A percentile compares a stretch with the other conserved stretches of the same genome.
These are phyloP conservation scores for Omphalea diandra DNA, from an alignment of 441 rosid genomes.

Conservation along the genomic window DNA sequence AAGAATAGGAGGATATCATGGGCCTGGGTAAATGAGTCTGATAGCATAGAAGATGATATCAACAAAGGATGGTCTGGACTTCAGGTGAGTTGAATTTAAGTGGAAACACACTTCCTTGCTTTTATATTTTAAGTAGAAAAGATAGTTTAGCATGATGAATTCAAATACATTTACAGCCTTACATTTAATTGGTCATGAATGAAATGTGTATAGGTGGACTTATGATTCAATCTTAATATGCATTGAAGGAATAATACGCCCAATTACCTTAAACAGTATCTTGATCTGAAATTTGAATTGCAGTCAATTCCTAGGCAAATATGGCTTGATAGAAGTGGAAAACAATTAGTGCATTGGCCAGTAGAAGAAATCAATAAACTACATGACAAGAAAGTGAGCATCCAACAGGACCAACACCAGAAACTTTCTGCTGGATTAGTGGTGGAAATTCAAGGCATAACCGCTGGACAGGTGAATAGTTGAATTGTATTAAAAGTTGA, in stretches of 20 bases:
- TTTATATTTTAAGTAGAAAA: background rate
- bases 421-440: constrained; percentile 32
- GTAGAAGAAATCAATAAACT: constrained; percentile 46
- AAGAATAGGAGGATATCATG: constrained; percentile 58
- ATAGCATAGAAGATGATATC: constrained; percentile 45
- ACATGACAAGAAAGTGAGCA: constrained; percentile 25
- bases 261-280: too few relatives aligned
- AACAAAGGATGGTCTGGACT: constrained; percentile 76
- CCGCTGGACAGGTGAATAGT: constrained; percentile 41
- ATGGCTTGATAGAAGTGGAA: constrained; percentile 53
- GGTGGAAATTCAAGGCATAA: constrained; percentile 43
- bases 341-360: constrained; percentile 64
- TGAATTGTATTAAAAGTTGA: background rate
- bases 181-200: background rate
- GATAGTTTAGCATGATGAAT: background rate
- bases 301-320: constrained; percentile 61
- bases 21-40: constrained; percentile 80
- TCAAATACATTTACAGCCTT: background rate
- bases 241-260: background rate
- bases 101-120: background rate
- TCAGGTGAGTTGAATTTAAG: constrained; percentile 42
- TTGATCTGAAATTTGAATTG: constrained; percentile 23
- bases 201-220: background rate
- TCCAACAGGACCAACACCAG: constrained; percentile 19
- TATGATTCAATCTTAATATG: background rate